Percentiles rank a stretch among this genome's conserved stretches.
phyloP scores from a whole-genome alignment of 2,329 filamentous ascomycete genomes.

The Stemphylium lycopersici region DNA sequence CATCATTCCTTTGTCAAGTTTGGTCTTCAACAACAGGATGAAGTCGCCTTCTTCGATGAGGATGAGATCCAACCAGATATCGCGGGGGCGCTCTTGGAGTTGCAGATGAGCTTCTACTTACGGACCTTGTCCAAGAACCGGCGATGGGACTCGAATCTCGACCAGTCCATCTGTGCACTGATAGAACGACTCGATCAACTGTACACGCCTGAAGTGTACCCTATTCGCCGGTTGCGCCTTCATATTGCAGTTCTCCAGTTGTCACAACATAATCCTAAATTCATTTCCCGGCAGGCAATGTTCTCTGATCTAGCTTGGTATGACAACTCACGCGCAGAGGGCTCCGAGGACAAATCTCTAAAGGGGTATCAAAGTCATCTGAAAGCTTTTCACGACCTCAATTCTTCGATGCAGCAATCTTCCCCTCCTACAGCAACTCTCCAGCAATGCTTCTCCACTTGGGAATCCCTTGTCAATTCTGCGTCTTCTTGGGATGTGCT shows the following conservation, averaged over 20 bases:
- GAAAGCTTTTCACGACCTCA: slow-evolving; percentile 46
- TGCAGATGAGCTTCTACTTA: slow-evolving; percentile 46
- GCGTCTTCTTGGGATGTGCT: slow-evolving; percentile 48
- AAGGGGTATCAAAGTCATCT: slow-evolving; percentile 44
- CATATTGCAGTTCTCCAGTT: slow-evolving; percentile 37
- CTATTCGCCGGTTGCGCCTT: slow-evolving; percentile 42
- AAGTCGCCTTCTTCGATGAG: slow-evolving; percentile 53
- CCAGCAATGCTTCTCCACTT: slow-evolving; percentile 41
- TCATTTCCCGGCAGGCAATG: slow-evolving; percentile 48
- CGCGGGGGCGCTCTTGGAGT: slow-evolving; percentile 51
- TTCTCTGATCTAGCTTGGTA: slow-evolving; percentile 1
- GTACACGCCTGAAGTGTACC: slow-evolving; percentile 37
- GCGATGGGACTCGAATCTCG: slow-evolving; percentile 36
- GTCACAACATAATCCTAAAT: slow-evolving; percentile 65
- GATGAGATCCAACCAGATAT: slow-evolving; percentile 30
- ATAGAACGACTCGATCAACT: slow-evolving; percentile 31
- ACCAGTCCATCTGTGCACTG: slow-evolving; percentile 31
- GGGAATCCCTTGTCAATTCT: slow-evolving; percentile 48
- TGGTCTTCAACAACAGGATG: slow-evolving; percentile 57
- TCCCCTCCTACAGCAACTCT: slow-evolving; percentile 33
- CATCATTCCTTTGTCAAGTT: slow-evolving; percentile 57
- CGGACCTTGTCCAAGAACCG: slow-evolving; percentile 40
- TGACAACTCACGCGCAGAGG: background rate
- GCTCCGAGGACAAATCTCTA: slow-evolving; percentile 44
- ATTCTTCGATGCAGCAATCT: slow-evolving; percentile 51